phyloP scores from a whole-genome alignment of 495 filamentous ascomycete species.

The Trichoderma reesei region DNA sequence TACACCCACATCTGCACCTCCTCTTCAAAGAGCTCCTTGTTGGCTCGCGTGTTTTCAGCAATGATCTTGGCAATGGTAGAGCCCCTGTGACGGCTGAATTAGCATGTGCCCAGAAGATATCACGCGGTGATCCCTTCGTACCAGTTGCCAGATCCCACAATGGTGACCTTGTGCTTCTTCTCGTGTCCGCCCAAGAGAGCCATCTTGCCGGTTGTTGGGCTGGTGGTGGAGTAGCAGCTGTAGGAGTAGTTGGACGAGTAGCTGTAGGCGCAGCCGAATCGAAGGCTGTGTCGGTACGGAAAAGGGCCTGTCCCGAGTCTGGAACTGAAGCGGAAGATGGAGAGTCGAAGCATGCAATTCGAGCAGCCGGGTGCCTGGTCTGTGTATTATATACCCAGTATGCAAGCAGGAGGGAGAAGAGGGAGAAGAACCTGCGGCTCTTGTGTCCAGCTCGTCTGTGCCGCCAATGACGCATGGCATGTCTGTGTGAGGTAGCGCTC shows the following conservation, averaged over 20 bases:
- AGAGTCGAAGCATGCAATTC: constrained; percentile 2
- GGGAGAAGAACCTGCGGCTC: not conserved
- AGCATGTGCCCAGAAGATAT: not conserved
- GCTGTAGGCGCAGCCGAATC: too few species aligned
- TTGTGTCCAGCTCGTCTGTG: not conserved
- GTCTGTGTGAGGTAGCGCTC: not conserved
- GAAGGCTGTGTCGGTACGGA: not conserved
- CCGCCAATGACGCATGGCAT: not conserved
- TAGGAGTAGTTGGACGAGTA: too few species aligned
- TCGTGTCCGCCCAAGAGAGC: constrained; percentile 21
- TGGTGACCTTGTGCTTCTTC: constrained; percentile 85
- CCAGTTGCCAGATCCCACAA: constrained; percentile 97
- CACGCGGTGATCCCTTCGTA: not conserved
- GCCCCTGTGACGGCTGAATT: constrained; percentile 44
- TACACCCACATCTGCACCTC: constrained; percentile 97
- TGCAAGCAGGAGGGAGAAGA: not conserved
- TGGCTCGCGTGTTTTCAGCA: constrained; percentile 74
- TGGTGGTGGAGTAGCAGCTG: not conserved
- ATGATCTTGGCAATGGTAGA: constrained; percentile 95
- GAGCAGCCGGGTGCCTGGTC: not conserved
- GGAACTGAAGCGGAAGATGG: not conserved
- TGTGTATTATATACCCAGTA: not conserved
- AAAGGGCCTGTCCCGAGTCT: not conserved
- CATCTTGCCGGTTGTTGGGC: constrained; percentile 7
- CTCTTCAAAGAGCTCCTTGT: constrained; percentile 72